Evolutionary conservation across 192 early-diverging fungal species (phyloP).

Genomic region (Dissophora globulifera): DNA sequence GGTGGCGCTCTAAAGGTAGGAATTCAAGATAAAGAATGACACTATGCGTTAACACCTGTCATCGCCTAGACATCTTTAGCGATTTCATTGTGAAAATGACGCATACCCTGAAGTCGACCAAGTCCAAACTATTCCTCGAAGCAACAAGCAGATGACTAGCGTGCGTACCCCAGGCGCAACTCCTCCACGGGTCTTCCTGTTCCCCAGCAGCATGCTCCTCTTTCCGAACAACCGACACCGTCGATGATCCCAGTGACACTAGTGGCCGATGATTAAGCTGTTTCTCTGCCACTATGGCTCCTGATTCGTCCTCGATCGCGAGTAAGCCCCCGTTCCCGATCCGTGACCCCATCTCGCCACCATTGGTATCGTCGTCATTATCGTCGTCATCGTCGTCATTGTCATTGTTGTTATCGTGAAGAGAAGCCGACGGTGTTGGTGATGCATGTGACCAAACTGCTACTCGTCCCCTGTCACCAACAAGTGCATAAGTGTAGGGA

Average conservation of each 20-base stretch:
- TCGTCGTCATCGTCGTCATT: neutral
- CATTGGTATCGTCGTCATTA: neutral
- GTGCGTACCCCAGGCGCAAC: conserved; percentile 28
- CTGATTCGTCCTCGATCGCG: no score
- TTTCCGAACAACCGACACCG: conserved; percentile 6
- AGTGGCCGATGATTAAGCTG: no score
- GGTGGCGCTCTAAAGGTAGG: conserved; percentile 5
- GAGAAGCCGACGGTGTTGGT: neutral
- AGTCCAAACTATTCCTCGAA: conserved; percentile 9
- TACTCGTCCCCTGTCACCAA: conserved; percentile 21
- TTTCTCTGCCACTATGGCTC: no score
- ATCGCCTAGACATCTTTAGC: neutral
- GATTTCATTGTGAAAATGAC: no score
- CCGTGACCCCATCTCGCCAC: neutral
- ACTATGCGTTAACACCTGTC: no score
- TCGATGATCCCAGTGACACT: neutral
- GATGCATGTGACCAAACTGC: conserved; percentile 13
- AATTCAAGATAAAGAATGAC: no score
- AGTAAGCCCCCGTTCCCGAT: no score
- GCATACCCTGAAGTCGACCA: conserved; percentile 32
- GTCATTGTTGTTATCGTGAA: neutral
- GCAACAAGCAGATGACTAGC: conserved; percentile 15
- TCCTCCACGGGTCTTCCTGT: conserved; percentile 17
- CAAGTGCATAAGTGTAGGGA: conserved; percentile 20
- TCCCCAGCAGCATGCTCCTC: neutral